Evolutionary conservation across 768 basidiomycete species (phyloP).

Genomic region (Omphalotus guepiniiformis): DNA sequence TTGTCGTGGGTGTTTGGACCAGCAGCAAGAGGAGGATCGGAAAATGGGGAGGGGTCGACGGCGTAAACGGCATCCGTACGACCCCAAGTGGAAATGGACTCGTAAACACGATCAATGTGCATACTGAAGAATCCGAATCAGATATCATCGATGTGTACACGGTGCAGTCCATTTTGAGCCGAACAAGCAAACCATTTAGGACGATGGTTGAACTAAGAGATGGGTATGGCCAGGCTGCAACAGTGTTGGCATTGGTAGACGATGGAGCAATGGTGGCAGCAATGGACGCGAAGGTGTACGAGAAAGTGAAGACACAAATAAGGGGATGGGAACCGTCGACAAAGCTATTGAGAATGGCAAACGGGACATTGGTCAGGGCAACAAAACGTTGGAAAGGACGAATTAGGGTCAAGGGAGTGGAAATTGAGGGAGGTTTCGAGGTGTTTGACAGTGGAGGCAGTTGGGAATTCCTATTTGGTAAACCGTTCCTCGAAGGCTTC

Average conservation of each 20-base stretch:
- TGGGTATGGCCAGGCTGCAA: background rate
- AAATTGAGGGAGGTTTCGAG: background rate
- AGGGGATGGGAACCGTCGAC: background rate
- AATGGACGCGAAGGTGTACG: conserved; percentile 1
- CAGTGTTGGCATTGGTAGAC: background rate
- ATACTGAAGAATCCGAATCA: background rate
- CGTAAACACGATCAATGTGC: background rate
- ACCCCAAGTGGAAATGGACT: background rate
- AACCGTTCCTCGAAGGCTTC: conserved; percentile 20
- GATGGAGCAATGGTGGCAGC: conserved; percentile 9
- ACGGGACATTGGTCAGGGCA: background rate
- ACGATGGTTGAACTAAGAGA: background rate
- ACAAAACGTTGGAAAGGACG: background rate
- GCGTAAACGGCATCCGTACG: background rate
- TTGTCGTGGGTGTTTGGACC: background rate
- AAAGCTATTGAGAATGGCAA: conserved; percentile 1
- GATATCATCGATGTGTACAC: background rate
- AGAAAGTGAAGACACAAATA: background rate
- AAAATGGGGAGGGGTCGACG: background rate
- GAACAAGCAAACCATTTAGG: background rate
- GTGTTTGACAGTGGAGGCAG: conserved; percentile 19
- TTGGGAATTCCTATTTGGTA: conserved; percentile 26
- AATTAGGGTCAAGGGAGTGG: background rate
- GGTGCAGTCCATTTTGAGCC: background rate
- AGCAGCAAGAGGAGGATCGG: background rate